phyloP scores from a whole-genome alignment of 163 green algal species.

The Coccomyxa subellipsoidea region DNA sequence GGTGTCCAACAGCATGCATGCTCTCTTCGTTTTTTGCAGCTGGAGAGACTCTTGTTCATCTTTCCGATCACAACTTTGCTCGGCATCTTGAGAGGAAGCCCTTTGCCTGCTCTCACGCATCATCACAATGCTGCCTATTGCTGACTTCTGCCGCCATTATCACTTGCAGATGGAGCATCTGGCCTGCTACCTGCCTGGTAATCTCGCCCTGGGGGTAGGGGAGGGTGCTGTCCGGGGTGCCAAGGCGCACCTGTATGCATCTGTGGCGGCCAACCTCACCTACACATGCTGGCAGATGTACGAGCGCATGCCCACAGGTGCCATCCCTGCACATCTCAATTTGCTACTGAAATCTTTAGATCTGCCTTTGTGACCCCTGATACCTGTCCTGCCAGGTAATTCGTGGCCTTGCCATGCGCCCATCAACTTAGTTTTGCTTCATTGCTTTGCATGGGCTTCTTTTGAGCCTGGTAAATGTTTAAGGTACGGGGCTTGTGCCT shows the following conservation, averaged over 20 bases:
- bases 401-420: neutral
- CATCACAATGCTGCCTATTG: too few species aligned
- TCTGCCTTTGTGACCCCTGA: neutral
- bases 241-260: slow-evolving; percentile 51
- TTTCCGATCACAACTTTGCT: too few species aligned
- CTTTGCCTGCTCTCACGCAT: too few species aligned
- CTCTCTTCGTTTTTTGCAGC: too few species aligned
- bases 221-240: slow-evolving; percentile 36
- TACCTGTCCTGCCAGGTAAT: neutral
- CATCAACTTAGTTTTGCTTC: neutral
- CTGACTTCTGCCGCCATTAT: too few species aligned
- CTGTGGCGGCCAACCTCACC: slow-evolving; percentile 42
- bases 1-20: too few species aligned
- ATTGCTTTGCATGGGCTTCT: neutral
- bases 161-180: slow-evolving; percentile 62
- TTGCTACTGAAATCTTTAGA: too few species aligned
- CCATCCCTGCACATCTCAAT: too few species aligned
- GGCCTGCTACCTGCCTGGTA: slow-evolving; percentile 67
- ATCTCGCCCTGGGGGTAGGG: slow-evolving; percentile 57
- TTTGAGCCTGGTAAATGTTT: too few species aligned
- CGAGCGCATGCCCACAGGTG: slow-evolving; percentile 22
- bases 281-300: slow-evolving; percentile 53
- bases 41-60: too few species aligned
- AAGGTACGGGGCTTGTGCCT: too few species aligned
- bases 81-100: too few species aligned